Evolutionary conservation across 2,329 filamentous ascomycete species (phyloP).

Genomic region (Beauveria rudraprayagi): DNA sequence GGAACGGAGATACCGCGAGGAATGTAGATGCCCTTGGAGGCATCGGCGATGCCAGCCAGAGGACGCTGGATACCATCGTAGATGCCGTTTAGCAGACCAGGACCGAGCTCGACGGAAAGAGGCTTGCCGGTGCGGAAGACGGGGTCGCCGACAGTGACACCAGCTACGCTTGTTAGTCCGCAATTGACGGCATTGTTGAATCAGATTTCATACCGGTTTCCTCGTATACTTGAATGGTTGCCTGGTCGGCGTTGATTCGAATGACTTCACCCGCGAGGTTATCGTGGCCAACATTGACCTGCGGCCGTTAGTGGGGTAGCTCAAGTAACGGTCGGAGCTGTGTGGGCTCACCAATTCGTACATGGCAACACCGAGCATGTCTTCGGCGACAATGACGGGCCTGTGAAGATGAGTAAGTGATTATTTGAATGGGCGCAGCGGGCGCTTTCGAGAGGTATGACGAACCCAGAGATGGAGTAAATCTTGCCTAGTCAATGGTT

Average conservation of each 20-base stretch:
- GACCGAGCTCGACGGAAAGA: slow-evolving; percentile 92
- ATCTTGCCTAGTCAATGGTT: slow-evolving; percentile 42
- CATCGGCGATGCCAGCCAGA: slow-evolving; percentile 71
- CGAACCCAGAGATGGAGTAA: slow-evolving; percentile 55
- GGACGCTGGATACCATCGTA: slow-evolving; percentile 99
- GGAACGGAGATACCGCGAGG: slow-evolving; percentile 86
- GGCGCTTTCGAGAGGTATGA: slow-evolving; percentile 17
- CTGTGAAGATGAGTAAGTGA: slow-evolving; percentile 35
- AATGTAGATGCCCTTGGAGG: slow-evolving; percentile 88
- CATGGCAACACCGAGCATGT: slow-evolving; percentile 99
- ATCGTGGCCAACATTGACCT: slow-evolving; percentile 90
- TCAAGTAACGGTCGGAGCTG: background rate
- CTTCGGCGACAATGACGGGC: slow-evolving; percentile 92
- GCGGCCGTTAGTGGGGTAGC: slow-evolving; percentile 12
- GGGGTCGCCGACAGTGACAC: slow-evolving; percentile 91
- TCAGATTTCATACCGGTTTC: slow-evolving; percentile 66
- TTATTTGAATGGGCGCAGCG: background rate
- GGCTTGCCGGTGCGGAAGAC: slow-evolving; percentile 88
- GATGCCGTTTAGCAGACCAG: slow-evolving; percentile 96
- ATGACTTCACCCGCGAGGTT: slow-evolving; percentile 95
- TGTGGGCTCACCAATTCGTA: slow-evolving; percentile 75
- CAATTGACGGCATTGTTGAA: background rate
- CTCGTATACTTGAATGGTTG: slow-evolving; percentile 97
- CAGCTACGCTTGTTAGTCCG: slow-evolving; percentile 47
- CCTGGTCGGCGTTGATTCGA: slow-evolving; percentile 90